These are phyloP conservation scores for Suillus sp. DNA, from an alignment of 768 basidiomycete genomes.

Conservation along the genomic window DNA sequence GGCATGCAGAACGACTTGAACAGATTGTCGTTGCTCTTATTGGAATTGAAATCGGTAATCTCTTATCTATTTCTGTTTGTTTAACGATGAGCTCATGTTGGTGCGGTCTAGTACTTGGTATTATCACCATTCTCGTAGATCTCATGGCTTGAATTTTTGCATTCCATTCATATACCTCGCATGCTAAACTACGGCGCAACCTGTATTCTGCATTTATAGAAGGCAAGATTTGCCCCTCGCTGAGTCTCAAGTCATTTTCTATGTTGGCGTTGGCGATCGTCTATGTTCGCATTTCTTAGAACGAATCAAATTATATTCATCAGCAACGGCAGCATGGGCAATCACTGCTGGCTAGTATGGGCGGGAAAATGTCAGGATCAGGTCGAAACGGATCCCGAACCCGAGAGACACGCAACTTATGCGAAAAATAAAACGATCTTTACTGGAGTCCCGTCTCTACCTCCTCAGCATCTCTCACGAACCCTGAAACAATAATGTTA, in stretches of 20 bases:
- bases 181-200: neutral
- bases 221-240: neutral
- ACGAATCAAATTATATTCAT: neutral
- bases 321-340: no score
- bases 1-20: conserved; percentile 88
- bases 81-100: conserved; percentile 8
- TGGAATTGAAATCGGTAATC: conserved; percentile 79
- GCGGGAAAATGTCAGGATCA: neutral
- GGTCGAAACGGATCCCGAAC: neutral
- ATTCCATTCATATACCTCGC: conserved; percentile 3
- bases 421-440: neutral
- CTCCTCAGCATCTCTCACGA: neutral
- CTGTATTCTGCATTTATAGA: conserved; percentile 2
- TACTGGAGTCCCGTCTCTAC: neutral
- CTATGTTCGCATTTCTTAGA: neutral
- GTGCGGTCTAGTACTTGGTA: conserved; percentile 67
- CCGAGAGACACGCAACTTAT: neutral
- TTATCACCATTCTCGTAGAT: conserved; percentile 89
- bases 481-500: neutral
- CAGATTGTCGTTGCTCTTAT: conserved; percentile 92
- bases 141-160: conserved; percentile 50
- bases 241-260: neutral
- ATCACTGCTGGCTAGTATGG: neutral
- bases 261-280: neutral
- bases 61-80: neutral